Conservation (phyloP, 2,329 filamentous ascomycete genomes). For the Sporothrix brunneoviolacea region DNA sequence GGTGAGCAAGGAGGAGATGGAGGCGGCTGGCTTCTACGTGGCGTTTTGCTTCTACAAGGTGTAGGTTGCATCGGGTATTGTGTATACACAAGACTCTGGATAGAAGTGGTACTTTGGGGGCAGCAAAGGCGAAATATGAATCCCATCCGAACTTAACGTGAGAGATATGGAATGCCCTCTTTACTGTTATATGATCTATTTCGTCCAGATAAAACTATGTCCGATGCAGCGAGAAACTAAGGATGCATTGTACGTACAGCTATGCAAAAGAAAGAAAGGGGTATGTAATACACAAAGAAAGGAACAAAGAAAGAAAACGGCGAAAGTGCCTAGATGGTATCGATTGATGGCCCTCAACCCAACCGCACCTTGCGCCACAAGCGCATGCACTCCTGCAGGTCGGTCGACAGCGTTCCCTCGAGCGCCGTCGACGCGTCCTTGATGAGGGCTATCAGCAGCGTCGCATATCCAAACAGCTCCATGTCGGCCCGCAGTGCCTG, state of each 20-base stretch:
- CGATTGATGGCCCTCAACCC: slow-evolving; percentile 31
- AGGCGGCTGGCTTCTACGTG: slow-evolving; percentile 85
- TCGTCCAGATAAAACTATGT: too few relatives aligned
- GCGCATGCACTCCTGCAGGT: slow-evolving; percentile 48
- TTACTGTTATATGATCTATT: too few relatives aligned
- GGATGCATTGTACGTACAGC: too few relatives aligned
- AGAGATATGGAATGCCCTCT: too few relatives aligned
- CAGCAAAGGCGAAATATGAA: too few relatives aligned
- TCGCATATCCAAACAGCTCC: slow-evolving; percentile 41
- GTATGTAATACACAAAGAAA: background rate
- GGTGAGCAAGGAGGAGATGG: slow-evolving; percentile 81
- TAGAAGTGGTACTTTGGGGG: too few relatives aligned
- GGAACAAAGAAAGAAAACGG: background rate
- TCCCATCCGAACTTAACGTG: too few relatives aligned
- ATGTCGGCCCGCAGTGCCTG: slow-evolving; percentile 31
- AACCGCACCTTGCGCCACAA: slow-evolving; percentile 48
- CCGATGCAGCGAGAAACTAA: too few relatives aligned
- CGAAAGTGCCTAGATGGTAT: too few relatives aligned
- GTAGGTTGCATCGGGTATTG: slow-evolving; percentile 30
- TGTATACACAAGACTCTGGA: too few relatives aligned
- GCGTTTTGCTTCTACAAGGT: slow-evolving; percentile 98
- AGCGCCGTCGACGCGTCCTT: slow-evolving; percentile 37
- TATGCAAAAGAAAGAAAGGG: background rate
- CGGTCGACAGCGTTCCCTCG: slow-evolving; percentile 43
- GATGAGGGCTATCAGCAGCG: slow-evolving; percentile 41